A percentile compares a stretch with the other conserved stretches of the same genome.
Evolutionary conservation across 306 rosid species (phyloP).

Genomic region (Begonia loranthoides): DNA sequence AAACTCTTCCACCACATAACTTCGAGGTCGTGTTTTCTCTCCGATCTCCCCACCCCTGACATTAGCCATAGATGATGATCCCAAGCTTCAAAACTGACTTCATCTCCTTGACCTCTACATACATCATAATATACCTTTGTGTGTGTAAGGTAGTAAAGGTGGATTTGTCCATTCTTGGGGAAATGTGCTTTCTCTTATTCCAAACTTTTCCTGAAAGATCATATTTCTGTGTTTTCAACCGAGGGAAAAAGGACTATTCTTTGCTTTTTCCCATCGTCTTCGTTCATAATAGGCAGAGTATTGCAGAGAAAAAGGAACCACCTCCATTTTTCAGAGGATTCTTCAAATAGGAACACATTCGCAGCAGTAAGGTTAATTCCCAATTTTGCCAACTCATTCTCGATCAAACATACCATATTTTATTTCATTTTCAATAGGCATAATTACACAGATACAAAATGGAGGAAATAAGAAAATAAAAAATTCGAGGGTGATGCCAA

Average conservation of each 20-base stretch:
- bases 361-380: no score
- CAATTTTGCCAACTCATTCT: no score
- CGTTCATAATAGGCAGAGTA: no score
- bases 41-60: constrained; percentile 17
- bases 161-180: constrained; percentile 25
- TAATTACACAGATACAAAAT: neutral
- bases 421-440: neutral
- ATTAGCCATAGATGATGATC: constrained; percentile 24
- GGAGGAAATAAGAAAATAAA: neutral
- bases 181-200: constrained; percentile 27
- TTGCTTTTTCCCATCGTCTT: neutral
- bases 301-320: neutral
- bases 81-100: no score
- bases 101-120: no score
- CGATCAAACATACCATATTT: neutral
- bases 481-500: neutral
- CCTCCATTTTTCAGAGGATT: no score
- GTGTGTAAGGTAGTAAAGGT: constrained; percentile 3
- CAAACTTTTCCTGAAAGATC: constrained; percentile 28
- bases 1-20: constrained; percentile 19
- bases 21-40: constrained; percentile 7
- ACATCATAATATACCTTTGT: neutral
- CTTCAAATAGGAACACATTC: no score
- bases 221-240: neutral
- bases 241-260: neutral